Conservation (phyloP, 768 basidiomycete species). For the Boletus rex-veris region DNA sequence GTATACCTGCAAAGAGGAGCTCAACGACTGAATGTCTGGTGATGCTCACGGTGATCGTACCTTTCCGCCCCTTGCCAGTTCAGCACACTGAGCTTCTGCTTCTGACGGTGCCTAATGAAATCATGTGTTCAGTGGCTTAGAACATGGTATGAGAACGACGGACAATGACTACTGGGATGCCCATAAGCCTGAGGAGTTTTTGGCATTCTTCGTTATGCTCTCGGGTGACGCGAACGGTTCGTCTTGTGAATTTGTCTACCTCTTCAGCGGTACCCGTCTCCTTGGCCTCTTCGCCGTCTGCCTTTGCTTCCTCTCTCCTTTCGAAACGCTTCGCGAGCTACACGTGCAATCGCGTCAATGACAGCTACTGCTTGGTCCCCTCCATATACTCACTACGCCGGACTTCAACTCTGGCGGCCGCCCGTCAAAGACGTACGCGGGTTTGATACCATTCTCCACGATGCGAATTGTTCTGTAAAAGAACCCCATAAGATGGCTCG, state of each 20-base stretch:
- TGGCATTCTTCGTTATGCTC: constrained; percentile 97
- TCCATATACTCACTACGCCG: constrained; percentile 71
- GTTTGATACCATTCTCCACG: constrained; percentile 98
- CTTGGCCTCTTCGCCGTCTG: constrained; percentile 93
- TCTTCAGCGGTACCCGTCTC: constrained; percentile 94
- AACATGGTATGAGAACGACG: constrained; percentile 26
- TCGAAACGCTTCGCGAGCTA: constrained; percentile 98
- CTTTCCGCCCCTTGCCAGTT: constrained; percentile 94
- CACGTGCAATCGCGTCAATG: not conserved
- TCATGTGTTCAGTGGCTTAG: not conserved
- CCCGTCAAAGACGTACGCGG: constrained; percentile 97
- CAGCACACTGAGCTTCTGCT: constrained; percentile 98
- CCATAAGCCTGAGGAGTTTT: constrained; percentile 86
- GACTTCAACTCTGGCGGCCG: constrained; percentile 97
- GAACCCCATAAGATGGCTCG: constrained; percentile 98
- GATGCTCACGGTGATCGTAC: constrained; percentile 35
- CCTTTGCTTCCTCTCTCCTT: constrained; percentile 86
- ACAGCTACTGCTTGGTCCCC: too few species aligned
- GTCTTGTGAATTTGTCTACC: constrained; percentile 81
- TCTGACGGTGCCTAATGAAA: constrained; percentile 85
- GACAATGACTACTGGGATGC: constrained; percentile 92
- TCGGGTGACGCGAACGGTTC: constrained; percentile 91
- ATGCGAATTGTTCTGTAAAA: constrained; percentile 98
- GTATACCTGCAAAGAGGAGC: constrained; percentile 60
- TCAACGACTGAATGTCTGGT: not conserved